phyloP scores from a whole-genome alignment of 768 basidiomycete species.

The Boletus reticuloceps region DNA sequence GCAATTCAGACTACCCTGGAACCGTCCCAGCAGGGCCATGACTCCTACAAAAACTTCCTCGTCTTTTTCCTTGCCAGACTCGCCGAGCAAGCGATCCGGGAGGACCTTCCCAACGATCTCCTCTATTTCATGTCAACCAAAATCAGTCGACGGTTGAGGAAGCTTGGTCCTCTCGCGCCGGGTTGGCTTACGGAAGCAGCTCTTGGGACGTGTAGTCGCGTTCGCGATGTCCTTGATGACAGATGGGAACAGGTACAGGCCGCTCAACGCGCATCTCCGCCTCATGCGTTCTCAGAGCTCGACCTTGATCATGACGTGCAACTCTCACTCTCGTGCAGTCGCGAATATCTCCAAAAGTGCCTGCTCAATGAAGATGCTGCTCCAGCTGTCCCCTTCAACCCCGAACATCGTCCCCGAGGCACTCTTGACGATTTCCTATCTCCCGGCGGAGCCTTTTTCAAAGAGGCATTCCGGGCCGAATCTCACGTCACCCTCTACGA shows the following conservation, averaged over 20 bases:
- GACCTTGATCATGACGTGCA: slow-evolving; percentile 29
- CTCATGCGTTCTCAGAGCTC: slow-evolving; percentile 5
- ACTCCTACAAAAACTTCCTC: slow-evolving; percentile 48
- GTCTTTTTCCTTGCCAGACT: slow-evolving; percentile 36
- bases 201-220: slow-evolving; percentile 35
- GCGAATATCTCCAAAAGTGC: slow-evolving; percentile 25
- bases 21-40: slow-evolving; percentile 1
- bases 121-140: slow-evolving; percentile 30
- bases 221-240: slow-evolving; percentile 35
- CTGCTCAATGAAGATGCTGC: slow-evolving; percentile 4
- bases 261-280: slow-evolving; percentile 20
- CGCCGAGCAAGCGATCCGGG: slow-evolving; percentile 18
- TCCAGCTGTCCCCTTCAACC: not conserved
- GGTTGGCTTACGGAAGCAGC: slow-evolving; percentile 36
- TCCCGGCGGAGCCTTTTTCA: slow-evolving; percentile 7
- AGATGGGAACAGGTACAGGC: slow-evolving; percentile 35
- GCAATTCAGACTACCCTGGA: slow-evolving; percentile 31
- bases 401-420: slow-evolving; percentile 7
- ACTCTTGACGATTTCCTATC: slow-evolving; percentile 11
- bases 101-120: slow-evolving; percentile 20
- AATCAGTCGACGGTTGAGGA: slow-evolving; percentile 21
- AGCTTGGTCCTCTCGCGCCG: slow-evolving; percentile 21
- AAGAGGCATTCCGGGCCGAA: not conserved
- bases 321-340: slow-evolving; percentile 32
- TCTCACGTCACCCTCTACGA: slow-evolving; percentile 31